A percentile compares a stretch with the other conserved stretches of the same genome.
Evolutionary conservation across 1,284 basidiomycete genomes (phyloP).

Genomic region (Malassezia pachydermatis): DNA sequence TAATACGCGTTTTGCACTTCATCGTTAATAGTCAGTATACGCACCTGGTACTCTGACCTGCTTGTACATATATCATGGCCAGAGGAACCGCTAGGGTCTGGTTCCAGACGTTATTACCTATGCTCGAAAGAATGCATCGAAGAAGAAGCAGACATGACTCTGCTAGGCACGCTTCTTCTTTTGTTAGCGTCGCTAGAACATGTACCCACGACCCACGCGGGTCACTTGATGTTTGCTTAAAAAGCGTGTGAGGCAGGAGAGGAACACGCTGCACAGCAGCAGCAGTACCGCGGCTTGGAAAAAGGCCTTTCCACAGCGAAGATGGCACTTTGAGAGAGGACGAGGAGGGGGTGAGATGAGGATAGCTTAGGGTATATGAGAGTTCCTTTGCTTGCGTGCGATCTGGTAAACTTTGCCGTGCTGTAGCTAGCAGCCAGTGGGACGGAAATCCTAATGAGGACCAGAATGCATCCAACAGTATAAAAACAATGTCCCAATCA

Average conservation of each 20-base stretch:
- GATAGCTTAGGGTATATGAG: too few relatives aligned
- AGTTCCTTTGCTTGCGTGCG: too few relatives aligned
- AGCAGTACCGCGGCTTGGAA: too few relatives aligned
- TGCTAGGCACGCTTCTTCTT: neutral
- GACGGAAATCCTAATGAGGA: neutral
- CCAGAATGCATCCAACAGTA: neutral
- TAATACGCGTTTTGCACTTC: neutral
- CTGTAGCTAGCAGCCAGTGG: too few relatives aligned
- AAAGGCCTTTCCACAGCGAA: too few relatives aligned
- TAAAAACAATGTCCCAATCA: neutral
- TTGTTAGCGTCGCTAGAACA: neutral
- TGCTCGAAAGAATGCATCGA: neutral
- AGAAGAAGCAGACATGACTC: neutral
- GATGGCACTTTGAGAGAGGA: too few relatives aligned
- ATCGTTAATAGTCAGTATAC: neutral
- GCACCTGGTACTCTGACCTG: neutral
- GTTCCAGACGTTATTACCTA: neutral
- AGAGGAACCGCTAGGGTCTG: neutral
- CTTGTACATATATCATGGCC: conserved; percentile 4
- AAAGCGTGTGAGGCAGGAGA: conserved; percentile 1
- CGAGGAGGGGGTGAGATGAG: too few relatives aligned
- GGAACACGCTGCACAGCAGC: neutral
- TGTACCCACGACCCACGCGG: conserved; percentile 9
- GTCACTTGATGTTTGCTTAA: neutral
- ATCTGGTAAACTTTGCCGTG: too few relatives aligned